phyloP scores from a whole-genome alignment of 768 basidiomycete species.

The Sutorius australiensis region DNA sequence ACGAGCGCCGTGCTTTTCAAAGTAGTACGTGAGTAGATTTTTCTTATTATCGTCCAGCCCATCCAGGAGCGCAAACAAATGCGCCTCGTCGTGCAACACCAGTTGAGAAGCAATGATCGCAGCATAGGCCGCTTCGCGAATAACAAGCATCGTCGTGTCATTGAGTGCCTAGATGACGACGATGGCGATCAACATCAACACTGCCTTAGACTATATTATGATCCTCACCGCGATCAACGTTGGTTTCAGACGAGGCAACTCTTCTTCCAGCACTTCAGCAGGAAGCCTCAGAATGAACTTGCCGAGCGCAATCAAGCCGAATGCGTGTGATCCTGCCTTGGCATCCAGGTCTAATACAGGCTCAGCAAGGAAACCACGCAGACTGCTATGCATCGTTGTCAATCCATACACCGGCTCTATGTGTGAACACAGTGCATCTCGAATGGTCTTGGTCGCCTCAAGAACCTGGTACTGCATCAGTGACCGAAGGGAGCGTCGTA shows the following conservation, averaged over 20 bases:
- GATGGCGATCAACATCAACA: constrained; percentile 6
- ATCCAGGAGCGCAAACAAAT: constrained; percentile 75
- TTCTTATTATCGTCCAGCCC: constrained; percentile 88
- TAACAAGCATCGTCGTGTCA: constrained; percentile 65
- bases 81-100: constrained; percentile 77
- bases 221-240: constrained; percentile 65
- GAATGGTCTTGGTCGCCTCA: constrained; percentile 78
- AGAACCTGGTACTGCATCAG: constrained; percentile 50
- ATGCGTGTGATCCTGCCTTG: constrained; percentile 69
- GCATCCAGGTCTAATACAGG: constrained; percentile 48
- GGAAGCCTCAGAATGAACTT: constrained; percentile 81
- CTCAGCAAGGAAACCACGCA: constrained; percentile 61
- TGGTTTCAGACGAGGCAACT: constrained; percentile 68
- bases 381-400: constrained; percentile 73
- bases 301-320: constrained; percentile 78
- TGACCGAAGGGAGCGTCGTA: not conserved
- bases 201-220: not conserved
- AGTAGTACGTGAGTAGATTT: constrained; percentile 83
- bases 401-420: constrained; percentile 83
- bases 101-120: constrained; percentile 82
- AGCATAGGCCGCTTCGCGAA: constrained; percentile 80
- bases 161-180: constrained; percentile 55
- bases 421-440: constrained; percentile 65
- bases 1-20: constrained; percentile 81
- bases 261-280: constrained; percentile 81